Conservation (phyloP, 2,329 filamentous ascomycete genomes). For the Colletotrichum navitas region DNA sequence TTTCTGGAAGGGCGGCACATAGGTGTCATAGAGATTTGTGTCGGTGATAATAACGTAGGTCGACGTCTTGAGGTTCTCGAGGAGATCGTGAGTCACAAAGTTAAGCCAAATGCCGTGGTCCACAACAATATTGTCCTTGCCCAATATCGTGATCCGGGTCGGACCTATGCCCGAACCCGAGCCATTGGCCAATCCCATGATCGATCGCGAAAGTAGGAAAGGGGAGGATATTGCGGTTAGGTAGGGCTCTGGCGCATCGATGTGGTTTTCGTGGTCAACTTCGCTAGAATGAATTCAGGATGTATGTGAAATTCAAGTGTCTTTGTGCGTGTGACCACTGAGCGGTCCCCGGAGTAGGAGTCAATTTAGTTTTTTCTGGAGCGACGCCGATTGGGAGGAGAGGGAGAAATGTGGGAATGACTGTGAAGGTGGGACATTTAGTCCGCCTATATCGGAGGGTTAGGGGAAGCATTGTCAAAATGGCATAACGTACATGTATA, state of each 20-base stretch:
- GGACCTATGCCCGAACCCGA: slow-evolving; percentile 51
- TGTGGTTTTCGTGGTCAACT: not conserved
- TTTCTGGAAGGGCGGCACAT: slow-evolving; percentile 80
- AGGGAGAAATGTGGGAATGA: too few relatives aligned
- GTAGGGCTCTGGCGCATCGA: slow-evolving; percentile 18
- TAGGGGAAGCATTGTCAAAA: too few relatives aligned
- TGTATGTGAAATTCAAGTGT: too few relatives aligned
- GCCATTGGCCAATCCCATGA: slow-evolving; percentile 41
- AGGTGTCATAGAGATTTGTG: slow-evolving; percentile 86
- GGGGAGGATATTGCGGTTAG: not conserved
- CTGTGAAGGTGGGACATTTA: too few relatives aligned
- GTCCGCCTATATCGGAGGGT: too few relatives aligned
- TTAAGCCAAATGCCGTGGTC: slow-evolving; percentile 91
- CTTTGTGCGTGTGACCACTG: too few relatives aligned
- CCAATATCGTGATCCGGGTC: slow-evolving; percentile 82
- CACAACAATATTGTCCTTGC: slow-evolving; percentile 90
- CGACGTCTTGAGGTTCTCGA: slow-evolving; percentile 82
- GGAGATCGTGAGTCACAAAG: slow-evolving; percentile 84
- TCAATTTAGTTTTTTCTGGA: too few relatives aligned
- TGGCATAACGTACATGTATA: too few relatives aligned
- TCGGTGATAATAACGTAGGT: slow-evolving; percentile 98
- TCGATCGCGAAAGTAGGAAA: slow-evolving; percentile 4
- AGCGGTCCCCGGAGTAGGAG: too few relatives aligned
- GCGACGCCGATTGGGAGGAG: too few relatives aligned
- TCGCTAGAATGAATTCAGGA: not conserved